These are phyloP conservation scores for Eleusine coracana DNA, from an alignment of 176 grass and related monocot genomes.

Conservation along the genomic window DNA sequence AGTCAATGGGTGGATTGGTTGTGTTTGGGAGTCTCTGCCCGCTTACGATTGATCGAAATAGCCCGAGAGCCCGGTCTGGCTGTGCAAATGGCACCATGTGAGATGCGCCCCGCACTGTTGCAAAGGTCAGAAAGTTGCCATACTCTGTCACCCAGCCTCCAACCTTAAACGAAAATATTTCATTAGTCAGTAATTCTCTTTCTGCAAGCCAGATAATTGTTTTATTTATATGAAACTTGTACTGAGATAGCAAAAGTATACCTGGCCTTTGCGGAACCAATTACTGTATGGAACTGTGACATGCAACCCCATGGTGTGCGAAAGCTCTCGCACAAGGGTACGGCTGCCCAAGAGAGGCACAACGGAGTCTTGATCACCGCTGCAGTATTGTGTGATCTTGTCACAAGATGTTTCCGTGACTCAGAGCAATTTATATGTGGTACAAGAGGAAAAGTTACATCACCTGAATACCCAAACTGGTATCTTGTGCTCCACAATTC, in stretches of 20 bases:
- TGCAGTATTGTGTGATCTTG: constrained; percentile 37
- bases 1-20: constrained; percentile 60
- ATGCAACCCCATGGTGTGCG: constrained; percentile 69
- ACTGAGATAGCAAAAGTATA: constrained; percentile 33
- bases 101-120: constrained; percentile 84
- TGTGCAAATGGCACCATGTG: constrained; percentile 97
- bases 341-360: constrained; percentile 85
- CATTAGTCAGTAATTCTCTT: no score
- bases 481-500: constrained; percentile 84
- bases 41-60: constrained; percentile 74
- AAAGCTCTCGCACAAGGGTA: constrained; percentile 89
- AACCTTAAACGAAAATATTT: no score
- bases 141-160: constrained; percentile 95
- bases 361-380: constrained; percentile 97
- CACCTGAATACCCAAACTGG: constrained; percentile 96
- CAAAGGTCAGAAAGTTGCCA: constrained; percentile 79
- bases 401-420: constrained; percentile 14
- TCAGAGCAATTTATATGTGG: background rate
- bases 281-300: constrained; percentile 75
- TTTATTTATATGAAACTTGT: background rate
- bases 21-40: constrained; percentile 81
- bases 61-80: constrained; percentile 69
- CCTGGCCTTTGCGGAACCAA: constrained; percentile 90
- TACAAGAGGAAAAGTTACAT: background rate
- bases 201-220: constrained; percentile 2